phyloP scores from a whole-genome alignment of 768 basidiomycete species.

The Tremella mesenterica region DNA sequence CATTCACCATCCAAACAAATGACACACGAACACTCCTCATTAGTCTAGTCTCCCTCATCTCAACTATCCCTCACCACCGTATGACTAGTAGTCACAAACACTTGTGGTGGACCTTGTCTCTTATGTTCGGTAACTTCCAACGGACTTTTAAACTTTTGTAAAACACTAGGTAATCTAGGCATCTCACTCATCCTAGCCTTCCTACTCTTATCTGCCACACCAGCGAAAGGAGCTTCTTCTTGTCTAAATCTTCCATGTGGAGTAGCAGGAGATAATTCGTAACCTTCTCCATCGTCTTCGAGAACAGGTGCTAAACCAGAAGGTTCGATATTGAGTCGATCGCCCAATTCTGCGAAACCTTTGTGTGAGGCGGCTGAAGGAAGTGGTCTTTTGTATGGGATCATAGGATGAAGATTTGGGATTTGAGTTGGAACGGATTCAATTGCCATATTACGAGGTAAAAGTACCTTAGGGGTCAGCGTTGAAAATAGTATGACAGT shows the following conservation, averaged over 20 bases:
- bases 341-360: conserved; percentile 18
- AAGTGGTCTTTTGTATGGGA: conserved; percentile 16
- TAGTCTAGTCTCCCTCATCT: background rate
- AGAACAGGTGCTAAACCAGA: background rate
- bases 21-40: no score
- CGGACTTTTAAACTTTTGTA: conserved; percentile 16
- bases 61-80: conserved; percentile 8
- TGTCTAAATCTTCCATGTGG: background rate
- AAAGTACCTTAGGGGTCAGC: conserved; percentile 12
- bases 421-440: conserved; percentile 19
- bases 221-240: conserved; percentile 13
- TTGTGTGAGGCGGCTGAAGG: background rate
- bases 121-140: conserved; percentile 10
- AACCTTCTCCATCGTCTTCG: background rate
- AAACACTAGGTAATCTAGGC: conserved; percentile 10
- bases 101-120: conserved; percentile 10
- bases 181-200: conserved; percentile 11
- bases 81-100: conserved; percentile 16
- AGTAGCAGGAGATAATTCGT: conserved; percentile 4
- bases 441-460: conserved; percentile 31
- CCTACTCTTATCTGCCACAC: conserved; percentile 6
- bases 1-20: no score
- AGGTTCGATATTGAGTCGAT: conserved; percentile 26
- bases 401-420: conserved; percentile 15
- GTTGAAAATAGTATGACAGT: background rate